Percentiles rank a stretch among this genome's conserved stretches.
Evolutionary conservation across 306 rosid species (phyloP).

Genomic region (Cercis canadensis): DNA sequence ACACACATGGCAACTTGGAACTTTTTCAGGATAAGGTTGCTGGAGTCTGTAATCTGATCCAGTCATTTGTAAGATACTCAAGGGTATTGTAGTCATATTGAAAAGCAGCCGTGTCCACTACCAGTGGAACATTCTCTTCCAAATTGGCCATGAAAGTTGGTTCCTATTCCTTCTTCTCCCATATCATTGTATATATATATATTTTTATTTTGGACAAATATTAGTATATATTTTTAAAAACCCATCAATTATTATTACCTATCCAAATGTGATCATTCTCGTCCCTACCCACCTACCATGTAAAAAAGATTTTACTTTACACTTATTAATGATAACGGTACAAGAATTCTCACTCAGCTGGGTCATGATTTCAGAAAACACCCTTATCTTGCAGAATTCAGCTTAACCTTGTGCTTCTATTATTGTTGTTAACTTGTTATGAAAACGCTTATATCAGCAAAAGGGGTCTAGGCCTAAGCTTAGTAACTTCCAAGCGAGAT

Average conservation of each 20-base stretch:
- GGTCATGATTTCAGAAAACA: slow-evolving; percentile 19
- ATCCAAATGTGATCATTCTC: slow-evolving; percentile 9
- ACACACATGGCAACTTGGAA: slow-evolving; percentile 49
- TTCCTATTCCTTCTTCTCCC: slow-evolving; percentile 9
- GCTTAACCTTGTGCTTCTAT: too few species aligned
- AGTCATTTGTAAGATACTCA: slow-evolving; percentile 44
- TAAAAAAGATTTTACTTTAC: too few species aligned
- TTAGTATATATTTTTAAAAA: too few species aligned
- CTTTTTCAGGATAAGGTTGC: slow-evolving; percentile 74
- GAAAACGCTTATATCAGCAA: too few species aligned
- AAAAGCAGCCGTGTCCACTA: not conserved
- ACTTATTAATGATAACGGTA: too few species aligned
- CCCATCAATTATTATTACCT: not conserved
- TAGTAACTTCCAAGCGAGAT: slow-evolving; percentile 24
- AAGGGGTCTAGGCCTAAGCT: not conserved
- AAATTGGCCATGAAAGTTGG: slow-evolving; percentile 31
- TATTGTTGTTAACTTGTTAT: too few species aligned
- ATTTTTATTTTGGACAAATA: too few species aligned
- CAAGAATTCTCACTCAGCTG: too few species aligned
- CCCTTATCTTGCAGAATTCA: not conserved
- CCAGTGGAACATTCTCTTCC: not conserved
- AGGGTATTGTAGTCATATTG: slow-evolving; percentile 37
- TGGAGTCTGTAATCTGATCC: slow-evolving; percentile 70
- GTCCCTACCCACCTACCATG: slow-evolving; percentile 8
- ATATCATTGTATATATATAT: not conserved